Percentiles rank a stretch among this genome's conserved stretches.
Evolutionary conservation across 2,329 filamentous ascomycete genomes (phyloP).

Genomic region (Pseudocercospora pini-densiflorae): DNA sequence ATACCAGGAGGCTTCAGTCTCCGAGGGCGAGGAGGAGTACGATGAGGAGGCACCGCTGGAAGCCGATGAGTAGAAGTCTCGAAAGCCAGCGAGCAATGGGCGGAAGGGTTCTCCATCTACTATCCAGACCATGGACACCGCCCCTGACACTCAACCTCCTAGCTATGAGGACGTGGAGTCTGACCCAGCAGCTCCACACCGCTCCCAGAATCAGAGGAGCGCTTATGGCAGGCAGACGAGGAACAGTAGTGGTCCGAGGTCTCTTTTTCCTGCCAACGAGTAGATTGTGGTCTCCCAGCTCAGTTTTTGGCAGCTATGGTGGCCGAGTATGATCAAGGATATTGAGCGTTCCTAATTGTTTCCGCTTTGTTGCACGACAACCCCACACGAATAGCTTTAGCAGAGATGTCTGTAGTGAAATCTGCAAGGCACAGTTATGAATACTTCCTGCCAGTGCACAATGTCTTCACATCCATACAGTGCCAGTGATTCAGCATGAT

Average conservation of each 20-base stretch:
- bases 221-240: neutral
- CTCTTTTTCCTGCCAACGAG: slow-evolving; percentile 10
- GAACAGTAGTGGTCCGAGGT: neutral
- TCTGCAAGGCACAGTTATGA: slow-evolving; percentile 4
- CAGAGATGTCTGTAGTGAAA: slow-evolving; percentile 5
- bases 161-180: neutral
- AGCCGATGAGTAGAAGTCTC: slow-evolving; percentile 67
- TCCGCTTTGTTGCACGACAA: slow-evolving; percentile 3
- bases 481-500: neutral
- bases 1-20: slow-evolving; percentile 98
- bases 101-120: neutral
- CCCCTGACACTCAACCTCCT: neutral
- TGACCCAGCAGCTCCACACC: neutral
- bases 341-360: slow-evolving; percentile 5
- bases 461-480: neutral
- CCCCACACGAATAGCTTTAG: slow-evolving; percentile 5
- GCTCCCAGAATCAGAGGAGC: neutral
- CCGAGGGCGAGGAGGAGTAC: slow-evolving; percentile 96
- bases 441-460: neutral
- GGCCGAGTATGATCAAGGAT: slow-evolving; percentile 2
- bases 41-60: slow-evolving; percentile 80
- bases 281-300: slow-evolving; percentile 2
- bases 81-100: neutral
- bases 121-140: neutral
- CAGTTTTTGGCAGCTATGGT: neutral